Evolutionary conservation across 306 rosid genomes (phyloP).

Genomic region (Casuarina glauca): DNA sequence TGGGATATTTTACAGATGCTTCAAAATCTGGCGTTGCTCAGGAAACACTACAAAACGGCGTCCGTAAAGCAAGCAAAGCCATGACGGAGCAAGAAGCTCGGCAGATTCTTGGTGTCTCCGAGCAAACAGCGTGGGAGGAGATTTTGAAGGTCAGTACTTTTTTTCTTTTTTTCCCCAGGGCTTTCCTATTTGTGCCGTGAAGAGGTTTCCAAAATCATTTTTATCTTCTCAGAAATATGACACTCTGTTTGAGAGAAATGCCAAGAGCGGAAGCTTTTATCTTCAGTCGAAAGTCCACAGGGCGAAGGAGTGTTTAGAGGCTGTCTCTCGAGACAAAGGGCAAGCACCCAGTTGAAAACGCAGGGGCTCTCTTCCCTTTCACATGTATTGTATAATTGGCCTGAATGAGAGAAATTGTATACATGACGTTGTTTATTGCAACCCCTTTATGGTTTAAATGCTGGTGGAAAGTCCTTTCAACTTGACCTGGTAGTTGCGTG

Average conservation of each 20-base stretch:
- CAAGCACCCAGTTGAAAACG: slow-evolving; percentile 54
- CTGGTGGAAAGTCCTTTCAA: not conserved
- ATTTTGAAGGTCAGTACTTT: slow-evolving; percentile 52
- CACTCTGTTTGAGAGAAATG: slow-evolving; percentile 69
- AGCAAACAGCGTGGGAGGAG: slow-evolving; percentile 83
- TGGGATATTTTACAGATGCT: slow-evolving; percentile 41
- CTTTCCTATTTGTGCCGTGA: too few relatives aligned
- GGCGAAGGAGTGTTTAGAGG: slow-evolving; percentile 82
- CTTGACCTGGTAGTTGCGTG: not conserved
- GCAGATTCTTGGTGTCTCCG: slow-evolving; percentile 82
- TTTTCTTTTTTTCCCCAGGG: not conserved
- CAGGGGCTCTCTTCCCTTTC: not conserved
- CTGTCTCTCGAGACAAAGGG: slow-evolving; percentile 40
- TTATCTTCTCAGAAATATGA: slow-evolving; percentile 55
- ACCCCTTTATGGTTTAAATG: not conserved
- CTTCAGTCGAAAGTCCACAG: slow-evolving; percentile 93
- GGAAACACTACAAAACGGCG: slow-evolving; percentile 52
- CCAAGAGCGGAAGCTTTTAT: slow-evolving; percentile 84
- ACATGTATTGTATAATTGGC: not conserved
- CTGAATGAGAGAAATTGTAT: not conserved
- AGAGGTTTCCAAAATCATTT: not conserved
- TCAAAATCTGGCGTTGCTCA: slow-evolving; percentile 64
- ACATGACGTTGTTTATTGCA: not conserved
- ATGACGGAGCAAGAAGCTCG: slow-evolving; percentile 93
- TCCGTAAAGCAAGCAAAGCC: slow-evolving; percentile 52